These are phyloP conservation scores for Lathyrus tuberosus DNA, from an alignment of 306 rosid species.

Conservation along the genomic window DNA sequence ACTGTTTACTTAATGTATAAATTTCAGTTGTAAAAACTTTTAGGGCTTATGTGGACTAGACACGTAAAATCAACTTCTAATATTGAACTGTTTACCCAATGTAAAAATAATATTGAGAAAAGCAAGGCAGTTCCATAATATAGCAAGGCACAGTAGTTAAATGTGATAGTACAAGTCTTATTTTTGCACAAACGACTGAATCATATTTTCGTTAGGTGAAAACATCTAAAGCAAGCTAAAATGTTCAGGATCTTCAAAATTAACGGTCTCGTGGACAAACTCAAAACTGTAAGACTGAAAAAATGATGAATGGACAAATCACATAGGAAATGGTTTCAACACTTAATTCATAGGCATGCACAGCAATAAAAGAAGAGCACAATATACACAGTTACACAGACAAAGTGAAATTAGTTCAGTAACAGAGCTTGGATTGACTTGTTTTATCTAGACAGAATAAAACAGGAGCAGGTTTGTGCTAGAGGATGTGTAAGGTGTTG, in stretches of 20 bases:
- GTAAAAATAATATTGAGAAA: neutral
- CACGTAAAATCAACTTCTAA: neutral
- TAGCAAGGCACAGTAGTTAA: constrained; percentile 1
- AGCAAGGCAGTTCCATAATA: neutral
- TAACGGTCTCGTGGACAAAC: neutral
- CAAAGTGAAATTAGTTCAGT: neutral
- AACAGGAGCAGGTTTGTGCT: neutral
- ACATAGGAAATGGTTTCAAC: neutral
- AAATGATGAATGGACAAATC: neutral
- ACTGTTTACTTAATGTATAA: neutral
- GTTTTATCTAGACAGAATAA: neutral
- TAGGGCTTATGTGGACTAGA: neutral
- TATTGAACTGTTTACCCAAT: neutral
- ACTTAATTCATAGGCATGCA: neutral
- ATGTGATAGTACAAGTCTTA: neutral
- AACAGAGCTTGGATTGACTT: neutral
- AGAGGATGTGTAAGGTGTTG: neutral
- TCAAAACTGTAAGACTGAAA: neutral
- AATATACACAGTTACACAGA: neutral
- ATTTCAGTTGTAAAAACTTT: neutral
- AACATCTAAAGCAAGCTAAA: constrained; percentile 3
- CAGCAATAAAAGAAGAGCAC: neutral
- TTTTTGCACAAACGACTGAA: neutral
- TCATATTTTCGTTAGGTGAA: neutral
- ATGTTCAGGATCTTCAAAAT: neutral